Conservation (phyloP, 2,329 filamentous ascomycete species). For the Ilyonectria sp. region DNA sequence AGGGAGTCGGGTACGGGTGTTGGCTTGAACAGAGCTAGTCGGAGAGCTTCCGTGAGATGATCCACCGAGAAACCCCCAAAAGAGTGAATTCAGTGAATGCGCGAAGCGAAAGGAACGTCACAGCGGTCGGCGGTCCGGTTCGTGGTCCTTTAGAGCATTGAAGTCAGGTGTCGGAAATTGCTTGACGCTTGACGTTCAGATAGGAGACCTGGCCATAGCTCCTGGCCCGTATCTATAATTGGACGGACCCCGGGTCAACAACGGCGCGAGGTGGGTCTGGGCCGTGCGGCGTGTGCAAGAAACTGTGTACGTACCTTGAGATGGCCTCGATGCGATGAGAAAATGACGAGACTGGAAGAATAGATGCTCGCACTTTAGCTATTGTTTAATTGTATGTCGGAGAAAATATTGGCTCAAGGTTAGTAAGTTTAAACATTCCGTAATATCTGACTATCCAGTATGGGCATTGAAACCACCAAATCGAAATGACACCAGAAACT, state of each 20-base stretch:
- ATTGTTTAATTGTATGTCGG: no score
- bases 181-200: conserved; percentile 20
- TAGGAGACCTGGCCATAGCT: conserved; percentile 29
- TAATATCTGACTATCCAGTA: no score
- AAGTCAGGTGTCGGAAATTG: conserved; percentile 13
- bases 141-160: conserved; percentile 17
- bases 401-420: no score
- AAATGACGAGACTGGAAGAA: background rate
- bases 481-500: background rate
- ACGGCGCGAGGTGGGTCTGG: conserved; percentile 6
- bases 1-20: conserved; percentile 46
- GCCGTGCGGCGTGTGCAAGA: conserved; percentile 4
- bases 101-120: background rate
- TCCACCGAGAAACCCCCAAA: background rate
- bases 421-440: no score
- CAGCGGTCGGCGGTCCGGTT: conserved; percentile 5
- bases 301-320: background rate
- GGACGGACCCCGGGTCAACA: conserved; percentile 18
- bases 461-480: background rate
- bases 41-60: background rate
- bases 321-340: no score
- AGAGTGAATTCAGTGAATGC: conserved; percentile 9
- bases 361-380: background rate
- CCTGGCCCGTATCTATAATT: conserved; percentile 18
- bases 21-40: background rate